These are phyloP conservation scores for Pseudohyphozyma bogoriensis DNA, from an alignment of 768 basidiomycete species.

Conservation along the genomic window DNA sequence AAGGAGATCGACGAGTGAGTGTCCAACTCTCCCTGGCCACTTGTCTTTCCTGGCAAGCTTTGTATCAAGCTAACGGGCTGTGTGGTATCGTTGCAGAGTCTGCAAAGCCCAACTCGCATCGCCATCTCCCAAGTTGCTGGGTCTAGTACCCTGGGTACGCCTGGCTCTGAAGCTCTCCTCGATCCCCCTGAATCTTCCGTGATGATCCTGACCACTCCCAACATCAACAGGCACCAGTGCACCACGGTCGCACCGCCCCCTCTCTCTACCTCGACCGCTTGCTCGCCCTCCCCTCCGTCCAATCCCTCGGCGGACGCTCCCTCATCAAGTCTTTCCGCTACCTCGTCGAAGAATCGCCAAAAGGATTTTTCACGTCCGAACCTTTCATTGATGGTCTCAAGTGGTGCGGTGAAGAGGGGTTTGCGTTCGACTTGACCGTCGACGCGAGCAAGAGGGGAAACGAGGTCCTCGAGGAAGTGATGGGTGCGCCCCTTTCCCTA, in stretches of 20 bases:
- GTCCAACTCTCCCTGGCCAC: neutral
- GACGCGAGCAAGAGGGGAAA: slow-evolving; percentile 10
- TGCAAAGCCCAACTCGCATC: neutral
- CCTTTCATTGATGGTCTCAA: slow-evolving; percentile 13
- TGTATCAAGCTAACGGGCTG: no score
- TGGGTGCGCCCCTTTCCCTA: neutral
- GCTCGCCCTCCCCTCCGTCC: neutral
- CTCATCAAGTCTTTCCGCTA: slow-evolving; percentile 18
- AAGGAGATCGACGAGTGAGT: slow-evolving; percentile 20
- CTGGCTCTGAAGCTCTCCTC: neutral
- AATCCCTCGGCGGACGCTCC: slow-evolving; percentile 2
- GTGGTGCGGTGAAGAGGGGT: slow-evolving; percentile 10
- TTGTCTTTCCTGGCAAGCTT: no score
- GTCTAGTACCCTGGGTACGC: slow-evolving; percentile 22
- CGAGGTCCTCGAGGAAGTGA: slow-evolving; percentile 23
- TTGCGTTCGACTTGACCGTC: slow-evolving; percentile 25
- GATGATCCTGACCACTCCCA: neutral
- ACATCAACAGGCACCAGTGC: slow-evolving; percentile 5
- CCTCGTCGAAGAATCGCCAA: slow-evolving; percentile 20
- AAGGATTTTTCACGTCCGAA: slow-evolving; percentile 10
- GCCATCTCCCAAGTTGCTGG: neutral
- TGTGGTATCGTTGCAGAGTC: slow-evolving; percentile 12
- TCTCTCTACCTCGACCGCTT: neutral
- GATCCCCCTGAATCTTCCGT: neutral
- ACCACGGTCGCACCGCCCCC: slow-evolving; percentile 2